Base-by-base conservation (phyloP, 1,284 basidiomycete genomes). In the Cryptococcus wingfieldii region DNA sequence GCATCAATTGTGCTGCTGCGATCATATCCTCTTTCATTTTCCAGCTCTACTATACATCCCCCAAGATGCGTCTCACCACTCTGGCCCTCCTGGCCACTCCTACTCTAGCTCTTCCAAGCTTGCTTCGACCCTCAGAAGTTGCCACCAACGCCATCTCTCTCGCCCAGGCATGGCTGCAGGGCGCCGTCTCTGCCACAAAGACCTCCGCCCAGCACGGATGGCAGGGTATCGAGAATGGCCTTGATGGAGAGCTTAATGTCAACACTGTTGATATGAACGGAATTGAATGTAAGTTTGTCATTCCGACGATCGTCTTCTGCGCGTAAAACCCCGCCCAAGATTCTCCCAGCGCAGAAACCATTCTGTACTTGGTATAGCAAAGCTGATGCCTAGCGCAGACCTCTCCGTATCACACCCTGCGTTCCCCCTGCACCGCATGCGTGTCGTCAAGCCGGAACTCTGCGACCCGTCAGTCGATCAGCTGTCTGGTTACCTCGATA, bases 401-500 rank as follows among this genome's bases (percentile, higher is more conserved):
- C 44, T 62, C 13, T 58, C 69, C 45, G 81, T 93, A 34, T 83
- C 83, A 4, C 86, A 89, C 69, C 80, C 86, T n/a, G 78, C 80
- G 7, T 89, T 91, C 73, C 78, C 80, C 14, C 72, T 83, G 25
- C 84, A 94, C 74, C 81, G 83, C 55, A 80, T 94, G 14, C 81
- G 90, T 62, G 75, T 92, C 16, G 86, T 84, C 0, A 59, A 74
- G 64, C 88, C 89, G 12, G 80, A 82, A 34, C 75, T 95, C 25
- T 96, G 92, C 65, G 92, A 95, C 66, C 77, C 87, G 0, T 80
- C 82, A 45, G 90, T 93, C 47, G 84, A 92, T 73, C 89, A 92
- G 72, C 86, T 89, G 69, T 90, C 89, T 47, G 90, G 90, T 10
- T 96, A 94, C 75, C 82, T 97, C 42, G 92, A 96, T 70, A 84